Evolutionary conservation across 768 basidiomycete species (phyloP), one percentile per base, ranked within the genome.

Genomic region (Psilocybe cyanescens): DNA sequence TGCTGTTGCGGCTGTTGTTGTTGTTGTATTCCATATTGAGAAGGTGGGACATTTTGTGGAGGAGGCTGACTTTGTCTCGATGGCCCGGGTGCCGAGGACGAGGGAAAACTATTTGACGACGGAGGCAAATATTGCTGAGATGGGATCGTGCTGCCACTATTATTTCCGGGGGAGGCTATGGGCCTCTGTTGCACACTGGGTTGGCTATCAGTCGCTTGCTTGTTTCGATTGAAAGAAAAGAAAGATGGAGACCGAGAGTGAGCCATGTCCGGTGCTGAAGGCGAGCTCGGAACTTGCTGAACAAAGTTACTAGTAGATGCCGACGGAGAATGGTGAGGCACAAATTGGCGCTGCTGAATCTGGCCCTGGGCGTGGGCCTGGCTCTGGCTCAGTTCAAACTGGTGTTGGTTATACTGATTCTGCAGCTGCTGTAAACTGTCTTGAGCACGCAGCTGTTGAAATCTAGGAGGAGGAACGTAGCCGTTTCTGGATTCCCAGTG

Each of bases 221-320:
- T 83, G 64, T 68, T 78, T 63, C 65, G 60, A 49, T 79, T 79
- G 71, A 89, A 87, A 16, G 86, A 83, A 72, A 89, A 89, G 77
- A 88, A 86, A 29, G 88, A 89, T 6, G 84, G 74, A n/a, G 86
- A 79, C 44, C 87, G 84, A 37, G 81, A 67, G 69, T 88, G 87
- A 12, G 74, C 56, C 67, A 70, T 68, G 8, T 65, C 55, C 52
- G 59, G 65, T 8, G 64, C 46, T 48, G 47, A 16, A 35, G 56
- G 35, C 3, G 44, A 16, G 11, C 17, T 17, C 14, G 30, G 56
- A 12, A 2, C 55, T 19, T 57, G 55, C 29, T 47, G 45, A 51
- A 45, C 35, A 17, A 54, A 39, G 24, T 24, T 58, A 33, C 24
- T 51, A 16, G 55, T 46, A 33, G 33, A 44, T 37, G 55, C 17